Base-by-base conservation (phyloP, 306 rosid genomes). In the Parietaria judaica region DNA sequence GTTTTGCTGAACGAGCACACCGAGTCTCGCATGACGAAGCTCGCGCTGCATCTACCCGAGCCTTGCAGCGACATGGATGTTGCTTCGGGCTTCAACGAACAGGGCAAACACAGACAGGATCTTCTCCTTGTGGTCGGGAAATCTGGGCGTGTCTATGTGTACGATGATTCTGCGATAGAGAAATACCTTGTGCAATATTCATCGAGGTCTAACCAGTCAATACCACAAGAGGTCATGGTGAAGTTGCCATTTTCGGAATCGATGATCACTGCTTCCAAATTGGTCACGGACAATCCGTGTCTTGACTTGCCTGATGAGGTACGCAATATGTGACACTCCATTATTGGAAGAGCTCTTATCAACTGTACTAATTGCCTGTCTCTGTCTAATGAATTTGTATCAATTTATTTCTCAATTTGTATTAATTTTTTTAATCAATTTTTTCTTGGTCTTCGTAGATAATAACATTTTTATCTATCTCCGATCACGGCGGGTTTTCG, bases 171-270 rank as follows among this genome's bases (percentile, higher is more conserved):
- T 56, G 61, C 66, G 64, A 80, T 87, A 45, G 92, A 83, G 61
- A 91, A 78, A 60, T 87, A 83, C 80, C 89, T 91, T 47, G 58
- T 81, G 60, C 98, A 91, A 68, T 60, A 60, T 53, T 96, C 80
- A 66, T 80, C 96, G 1, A 80, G 85, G 84, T 81, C 82, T 57
- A 51, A 79, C 14, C 66, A 77, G 63, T 74, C 95, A 38, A 58
- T 78, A 35, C 96, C 95, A n/a, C 85, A 75, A 79, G 96, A 83
- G 74, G 78, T 81, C 52, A 66, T 61, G 76, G 80, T 83, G 75
- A 91, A 76, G 86, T 67, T 87, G 74, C 98, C 98, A 41, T 73
- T 85, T 65, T 45, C 54, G 55, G 92, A 85, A 77, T 78, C 97
- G 68, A 75, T 56, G 74, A 85, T 91, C 54, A 87, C 88, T 0